Evolutionary conservation across 2,329 filamentous ascomycete genomes (phyloP).

Genomic region (Diaporthe ilicicola): DNA sequence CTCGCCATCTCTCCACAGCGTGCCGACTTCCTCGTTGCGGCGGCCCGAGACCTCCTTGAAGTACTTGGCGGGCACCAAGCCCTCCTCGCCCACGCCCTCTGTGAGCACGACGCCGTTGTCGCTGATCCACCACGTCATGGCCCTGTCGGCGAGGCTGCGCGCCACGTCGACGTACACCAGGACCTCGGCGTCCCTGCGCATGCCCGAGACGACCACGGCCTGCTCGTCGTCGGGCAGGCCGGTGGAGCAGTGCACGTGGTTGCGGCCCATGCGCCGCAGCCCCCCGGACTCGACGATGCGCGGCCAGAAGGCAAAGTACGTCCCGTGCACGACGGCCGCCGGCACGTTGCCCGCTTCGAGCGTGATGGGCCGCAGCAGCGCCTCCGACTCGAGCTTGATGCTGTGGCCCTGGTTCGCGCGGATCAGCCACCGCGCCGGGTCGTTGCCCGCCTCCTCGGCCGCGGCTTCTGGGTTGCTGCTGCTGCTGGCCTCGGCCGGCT

Average conservation of each 20-base stretch:
- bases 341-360: constrained; percentile 67
- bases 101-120: constrained; percentile 81
- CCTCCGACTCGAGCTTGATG: constrained; percentile 77
- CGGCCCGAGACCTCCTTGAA: constrained; percentile 75
- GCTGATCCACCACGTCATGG: constrained; percentile 78
- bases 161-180: constrained; percentile 80
- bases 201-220: constrained; percentile 74
- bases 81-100: constrained; percentile 63
- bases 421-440: constrained; percentile 80
- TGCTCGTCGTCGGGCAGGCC: constrained; percentile 66
- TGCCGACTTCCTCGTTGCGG: constrained; percentile 63
- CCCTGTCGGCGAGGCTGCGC: constrained; percentile 67
- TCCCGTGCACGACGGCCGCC: constrained; percentile 81
- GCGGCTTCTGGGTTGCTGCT: constrained; percentile 7
- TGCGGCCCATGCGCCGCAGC: constrained; percentile 81
- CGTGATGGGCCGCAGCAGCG: constrained; percentile 74
- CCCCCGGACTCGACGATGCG: constrained; percentile 80
- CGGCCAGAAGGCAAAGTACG: constrained; percentile 83
- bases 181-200: constrained; percentile 80
- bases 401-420: constrained; percentile 96
- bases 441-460: constrained; percentile 36
- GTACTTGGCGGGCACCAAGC: constrained; percentile 70
- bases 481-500: constrained; percentile 53
- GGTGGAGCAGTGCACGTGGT: constrained; percentile 89
- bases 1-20: constrained; percentile 76